phyloP scores from a whole-genome alignment of 192 early-diverging fungal genomes.

The Rhizoclosmatium sp. region DNA sequence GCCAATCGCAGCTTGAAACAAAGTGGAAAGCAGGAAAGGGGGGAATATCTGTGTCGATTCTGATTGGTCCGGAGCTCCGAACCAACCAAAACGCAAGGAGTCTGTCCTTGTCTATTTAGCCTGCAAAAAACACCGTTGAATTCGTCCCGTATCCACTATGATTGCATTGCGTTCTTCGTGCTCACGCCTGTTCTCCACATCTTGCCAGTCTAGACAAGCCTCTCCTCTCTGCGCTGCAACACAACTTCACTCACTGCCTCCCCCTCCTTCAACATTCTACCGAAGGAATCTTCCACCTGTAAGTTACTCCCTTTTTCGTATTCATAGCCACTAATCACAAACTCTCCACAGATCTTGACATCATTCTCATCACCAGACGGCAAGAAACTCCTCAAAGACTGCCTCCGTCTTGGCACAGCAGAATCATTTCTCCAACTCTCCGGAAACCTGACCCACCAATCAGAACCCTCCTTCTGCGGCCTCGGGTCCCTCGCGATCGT shows the following conservation, averaged over 20 bases:
- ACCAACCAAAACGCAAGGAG: no score
- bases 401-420: conserved; percentile 76
- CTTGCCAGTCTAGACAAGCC: no score
- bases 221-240: conserved; percentile 20
- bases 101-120: no score
- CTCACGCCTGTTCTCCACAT: no score
- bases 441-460: conserved; percentile 92
- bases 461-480: conserved; percentile 88
- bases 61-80: no score
- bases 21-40: no score
- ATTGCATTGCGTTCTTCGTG: no score
- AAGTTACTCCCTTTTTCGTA: not conserved
- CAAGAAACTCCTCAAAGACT: conserved; percentile 80
- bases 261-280: conserved; percentile 47
- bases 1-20: no score
- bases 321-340: not conserved
- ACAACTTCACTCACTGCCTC: conserved; percentile 21
- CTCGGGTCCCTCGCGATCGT: conserved; percentile 75
- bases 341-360: conserved; percentile 52
- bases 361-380: conserved; percentile 83
- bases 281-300: conserved; percentile 47
- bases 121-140: no score
- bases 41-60: no score
- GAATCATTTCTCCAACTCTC: conserved; percentile 88
- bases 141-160: no score